Evolutionary conservation across 2,329 filamentous ascomycete genomes (phyloP).

Genomic region (Colletotrichum sp.): DNA sequence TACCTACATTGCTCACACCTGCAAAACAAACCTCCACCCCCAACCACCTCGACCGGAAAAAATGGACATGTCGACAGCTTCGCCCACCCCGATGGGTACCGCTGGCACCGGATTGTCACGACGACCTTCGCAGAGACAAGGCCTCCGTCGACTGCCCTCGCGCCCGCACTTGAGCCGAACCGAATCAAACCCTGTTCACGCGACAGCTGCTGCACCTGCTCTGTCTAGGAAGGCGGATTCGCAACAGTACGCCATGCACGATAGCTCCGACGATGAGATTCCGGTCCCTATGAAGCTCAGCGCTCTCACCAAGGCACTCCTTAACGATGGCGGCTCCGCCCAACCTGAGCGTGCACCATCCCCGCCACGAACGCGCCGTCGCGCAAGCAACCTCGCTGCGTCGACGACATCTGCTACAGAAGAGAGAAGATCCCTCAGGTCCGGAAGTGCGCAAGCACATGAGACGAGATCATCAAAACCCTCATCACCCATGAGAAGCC

Average conservation of each 20-base stretch:
- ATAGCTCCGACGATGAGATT: slow-evolving; percentile 95
- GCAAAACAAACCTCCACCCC: slow-evolving; percentile 4
- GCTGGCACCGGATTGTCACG: slow-evolving; percentile 49
- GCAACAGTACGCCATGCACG: slow-evolving; percentile 64
- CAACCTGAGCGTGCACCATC: slow-evolving; percentile 46
- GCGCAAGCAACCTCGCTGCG: slow-evolving; percentile 50
- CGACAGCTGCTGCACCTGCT: slow-evolving; percentile 24
- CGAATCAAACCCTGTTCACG: slow-evolving; percentile 47
- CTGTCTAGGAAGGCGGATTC: slow-evolving; percentile 38
- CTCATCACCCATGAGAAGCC: slow-evolving; percentile 49
- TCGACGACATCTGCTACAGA: slow-evolving; percentile 48
- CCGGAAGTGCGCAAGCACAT: slow-evolving; percentile 49
- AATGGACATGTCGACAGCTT: slow-evolving; percentile 55
- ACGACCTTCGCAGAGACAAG: slow-evolving; percentile 62
- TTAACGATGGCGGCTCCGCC: slow-evolving; percentile 67
- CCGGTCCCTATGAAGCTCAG: slow-evolving; percentile 93
- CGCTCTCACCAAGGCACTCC: slow-evolving; percentile 85
- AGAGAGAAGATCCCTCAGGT: slow-evolving; percentile 50
- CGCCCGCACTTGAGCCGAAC: slow-evolving; percentile 49
- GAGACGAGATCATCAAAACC: slow-evolving; percentile 37
- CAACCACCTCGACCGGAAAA: not conserved
- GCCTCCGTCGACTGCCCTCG: slow-evolving; percentile 54
- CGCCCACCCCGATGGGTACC: slow-evolving; percentile 59
- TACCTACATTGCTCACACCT: not conserved
- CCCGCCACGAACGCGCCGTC: slow-evolving; percentile 53